Conservation (phyloP, 139 green algal genomes). For the Volvox africanus region DNA sequence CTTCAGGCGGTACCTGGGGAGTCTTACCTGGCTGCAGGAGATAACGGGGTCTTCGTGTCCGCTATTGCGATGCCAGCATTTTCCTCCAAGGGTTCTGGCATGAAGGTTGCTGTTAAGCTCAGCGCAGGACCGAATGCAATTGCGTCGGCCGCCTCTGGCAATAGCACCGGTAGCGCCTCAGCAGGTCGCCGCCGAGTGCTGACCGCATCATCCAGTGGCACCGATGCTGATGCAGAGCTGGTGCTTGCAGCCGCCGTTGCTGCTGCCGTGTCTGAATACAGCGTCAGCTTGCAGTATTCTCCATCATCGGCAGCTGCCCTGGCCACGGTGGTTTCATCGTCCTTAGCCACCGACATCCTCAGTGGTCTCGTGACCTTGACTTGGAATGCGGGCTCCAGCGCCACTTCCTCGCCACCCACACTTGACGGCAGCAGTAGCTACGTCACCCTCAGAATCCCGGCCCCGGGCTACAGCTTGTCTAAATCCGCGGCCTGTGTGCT, state of each 20-base stretch:
- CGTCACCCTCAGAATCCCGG: slow-evolving; percentile 13
- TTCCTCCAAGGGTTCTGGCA: neutral
- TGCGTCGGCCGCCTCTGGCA: neutral
- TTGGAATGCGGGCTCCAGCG: neutral
- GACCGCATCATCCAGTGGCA: too few relatives aligned
- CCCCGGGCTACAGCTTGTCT: neutral
- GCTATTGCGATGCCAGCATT: neutral
- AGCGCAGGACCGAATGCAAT: neutral
- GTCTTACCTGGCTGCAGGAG: neutral
- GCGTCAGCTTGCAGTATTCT: slow-evolving; percentile 12
- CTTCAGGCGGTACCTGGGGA: slow-evolving; percentile 1
- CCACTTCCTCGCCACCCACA: neutral
- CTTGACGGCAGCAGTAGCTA: slow-evolving; percentile 15
- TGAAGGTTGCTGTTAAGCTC: neutral
- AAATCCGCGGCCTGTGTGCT: neutral
- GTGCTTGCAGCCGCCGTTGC: neutral
- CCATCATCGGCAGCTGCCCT: neutral
- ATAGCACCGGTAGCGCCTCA: neutral
- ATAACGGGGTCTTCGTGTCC: neutral
- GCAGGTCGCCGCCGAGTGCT: neutral
- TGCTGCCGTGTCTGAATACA: neutral
- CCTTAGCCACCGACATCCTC: neutral
- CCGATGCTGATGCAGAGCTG: neutral
- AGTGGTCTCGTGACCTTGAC: neutral
- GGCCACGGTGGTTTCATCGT: neutral